Percentiles rank a stretch among this genome's conserved stretches.
Conservation (phyloP, 2,329 filamentous ascomycete species). For the Clarireedia sp. region DNA sequence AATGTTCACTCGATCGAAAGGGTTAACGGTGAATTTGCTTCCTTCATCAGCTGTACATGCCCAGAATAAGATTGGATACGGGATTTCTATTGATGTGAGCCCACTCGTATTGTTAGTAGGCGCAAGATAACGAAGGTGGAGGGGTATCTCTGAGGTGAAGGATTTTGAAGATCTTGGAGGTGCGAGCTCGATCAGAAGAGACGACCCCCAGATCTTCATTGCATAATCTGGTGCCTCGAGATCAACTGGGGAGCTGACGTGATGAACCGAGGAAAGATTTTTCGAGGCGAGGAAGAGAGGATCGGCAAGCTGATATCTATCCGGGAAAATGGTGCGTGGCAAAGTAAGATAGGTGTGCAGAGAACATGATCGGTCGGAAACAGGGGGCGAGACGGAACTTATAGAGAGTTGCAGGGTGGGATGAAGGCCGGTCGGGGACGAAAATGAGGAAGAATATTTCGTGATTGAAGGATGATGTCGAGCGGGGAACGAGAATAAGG, state of each 20-base stretch:
- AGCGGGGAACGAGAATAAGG: constrained; percentile 76
- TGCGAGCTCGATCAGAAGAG: constrained; percentile 65
- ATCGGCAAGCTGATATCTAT: constrained; percentile 77
- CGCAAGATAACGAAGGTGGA: constrained; percentile 77
- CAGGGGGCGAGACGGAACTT: constrained; percentile 41
- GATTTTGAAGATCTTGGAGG: constrained; percentile 34
- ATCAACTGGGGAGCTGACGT: constrained; percentile 70
- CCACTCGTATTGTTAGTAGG: constrained; percentile 45
- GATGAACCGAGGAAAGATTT: constrained; percentile 61
- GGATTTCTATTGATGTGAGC: constrained; percentile 49
- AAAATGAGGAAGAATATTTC: constrained; percentile 56
- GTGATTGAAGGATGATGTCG: constrained; percentile 56
- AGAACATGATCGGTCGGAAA: constrained; percentile 51
- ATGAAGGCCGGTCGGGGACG: constrained; percentile 72
- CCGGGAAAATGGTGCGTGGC: constrained; percentile 72
- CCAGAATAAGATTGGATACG: constrained; percentile 86
- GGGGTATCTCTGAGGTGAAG: constrained; percentile 65
- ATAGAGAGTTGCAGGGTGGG: constrained; percentile 68
- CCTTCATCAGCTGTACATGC: constrained; percentile 64
- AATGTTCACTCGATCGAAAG: constrained; percentile 78
- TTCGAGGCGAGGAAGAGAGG: constrained; percentile 72
- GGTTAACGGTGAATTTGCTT: constrained; percentile 64
- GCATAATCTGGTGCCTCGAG: constrained; percentile 86
- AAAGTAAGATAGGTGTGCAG: constrained; percentile 77
- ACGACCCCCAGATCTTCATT: constrained; percentile 69